phyloP scores from a whole-genome alignment of 2,329 filamentous ascomycete species.

The Penicillium sp. region DNA sequence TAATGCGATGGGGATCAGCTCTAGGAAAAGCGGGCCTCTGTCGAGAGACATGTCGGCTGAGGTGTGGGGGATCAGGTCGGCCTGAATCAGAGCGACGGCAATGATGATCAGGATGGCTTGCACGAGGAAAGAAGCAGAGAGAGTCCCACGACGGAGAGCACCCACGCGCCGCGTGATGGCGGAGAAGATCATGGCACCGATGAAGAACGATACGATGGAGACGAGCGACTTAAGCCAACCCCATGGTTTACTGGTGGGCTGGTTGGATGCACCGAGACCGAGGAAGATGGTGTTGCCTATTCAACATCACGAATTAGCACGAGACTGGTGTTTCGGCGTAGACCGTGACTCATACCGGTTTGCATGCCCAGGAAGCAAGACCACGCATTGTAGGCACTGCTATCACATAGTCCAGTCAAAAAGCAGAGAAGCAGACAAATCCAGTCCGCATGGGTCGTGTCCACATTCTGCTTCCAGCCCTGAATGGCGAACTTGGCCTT shows the following conservation, averaged over 20 bases:
- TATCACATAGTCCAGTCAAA: conserved; percentile 44
- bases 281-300: conserved; percentile 47
- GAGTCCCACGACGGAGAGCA: conserved; percentile 32
- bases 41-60: conserved; percentile 17
- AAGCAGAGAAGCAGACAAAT: conserved; percentile 40
- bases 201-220: conserved; percentile 41
- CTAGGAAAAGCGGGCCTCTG: conserved; percentile 33
- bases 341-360: conserved; percentile 35
- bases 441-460: conserved; percentile 33
- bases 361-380: conserved; percentile 48
- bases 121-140: conserved; percentile 41
- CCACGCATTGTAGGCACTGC: conserved; percentile 46
- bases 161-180: conserved; percentile 35
- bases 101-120: conserved; percentile 39
- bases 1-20: conserved; percentile 42
- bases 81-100: conserved; percentile 40
- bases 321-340: not conserved
- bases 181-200: conserved; percentile 41
- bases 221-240: conserved; percentile 45
- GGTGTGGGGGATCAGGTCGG: conserved; percentile 36
- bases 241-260: conserved; percentile 37
- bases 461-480: conserved; percentile 31
- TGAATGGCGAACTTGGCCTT: conserved; percentile 13
- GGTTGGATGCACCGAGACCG: conserved; percentile 42
- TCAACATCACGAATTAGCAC: not conserved